Conservation (phyloP, 2,329 filamentous ascomycete genomes). For the Elsinoe ampelina region DNA sequence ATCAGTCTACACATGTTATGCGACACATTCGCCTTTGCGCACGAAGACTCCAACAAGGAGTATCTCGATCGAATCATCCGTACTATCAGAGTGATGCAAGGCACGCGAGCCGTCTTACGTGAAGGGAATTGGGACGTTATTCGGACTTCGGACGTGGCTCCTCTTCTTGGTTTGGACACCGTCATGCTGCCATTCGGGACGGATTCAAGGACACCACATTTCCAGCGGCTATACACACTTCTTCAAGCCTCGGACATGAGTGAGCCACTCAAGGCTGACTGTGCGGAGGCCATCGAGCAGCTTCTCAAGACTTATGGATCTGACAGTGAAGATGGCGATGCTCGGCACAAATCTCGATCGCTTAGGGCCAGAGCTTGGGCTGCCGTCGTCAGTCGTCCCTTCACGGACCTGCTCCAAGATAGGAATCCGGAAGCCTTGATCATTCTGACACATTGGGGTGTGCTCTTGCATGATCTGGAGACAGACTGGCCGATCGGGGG, state of each 20-base stretch:
- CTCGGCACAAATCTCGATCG: background rate
- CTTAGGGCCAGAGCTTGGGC: background rate
- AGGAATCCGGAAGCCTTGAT: background rate
- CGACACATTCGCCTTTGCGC: background rate
- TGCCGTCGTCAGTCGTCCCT: background rate
- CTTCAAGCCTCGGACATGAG: background rate
- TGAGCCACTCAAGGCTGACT: background rate
- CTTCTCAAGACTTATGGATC: background rate
- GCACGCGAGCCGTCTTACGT: background rate
- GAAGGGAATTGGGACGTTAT: background rate
- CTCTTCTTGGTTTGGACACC: background rate
- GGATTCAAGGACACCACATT: background rate
- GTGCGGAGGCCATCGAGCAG: background rate
- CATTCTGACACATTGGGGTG: background rate
- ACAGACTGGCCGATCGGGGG: background rate
- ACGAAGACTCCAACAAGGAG: background rate
- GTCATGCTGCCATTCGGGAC: background rate
- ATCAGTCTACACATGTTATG: background rate
- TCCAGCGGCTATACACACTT: background rate
- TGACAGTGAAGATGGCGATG: background rate
- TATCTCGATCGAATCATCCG: background rate
- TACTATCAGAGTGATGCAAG: background rate
- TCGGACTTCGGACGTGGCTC: background rate
- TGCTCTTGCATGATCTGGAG: constrained; percentile 1
- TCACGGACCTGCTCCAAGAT: background rate